phyloP scores from a whole-genome alignment of 2,329 filamentous ascomycete genomes.

The Aspergillus sp. region DNA sequence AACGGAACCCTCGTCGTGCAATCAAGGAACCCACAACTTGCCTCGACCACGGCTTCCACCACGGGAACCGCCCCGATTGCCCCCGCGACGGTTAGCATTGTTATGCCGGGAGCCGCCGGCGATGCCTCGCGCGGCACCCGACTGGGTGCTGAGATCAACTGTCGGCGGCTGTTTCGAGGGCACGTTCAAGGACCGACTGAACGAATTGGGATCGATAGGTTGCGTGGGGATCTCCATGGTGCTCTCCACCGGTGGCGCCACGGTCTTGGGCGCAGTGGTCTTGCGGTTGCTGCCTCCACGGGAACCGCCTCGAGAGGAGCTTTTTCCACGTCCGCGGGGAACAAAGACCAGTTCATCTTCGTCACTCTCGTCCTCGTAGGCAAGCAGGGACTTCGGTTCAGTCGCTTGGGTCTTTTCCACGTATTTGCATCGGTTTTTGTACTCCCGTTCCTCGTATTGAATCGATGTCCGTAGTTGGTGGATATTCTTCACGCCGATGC shows the following conservation, averaged over 20 bases:
- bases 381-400: constrained; percentile 45
- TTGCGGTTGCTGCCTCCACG: constrained; percentile 32
- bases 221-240: constrained; percentile 44
- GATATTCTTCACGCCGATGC: constrained; percentile 48
- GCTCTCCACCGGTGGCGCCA: constrained; percentile 25
- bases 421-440: constrained; percentile 46
- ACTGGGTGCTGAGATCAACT: constrained; percentile 33
- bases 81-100: constrained; percentile 32
- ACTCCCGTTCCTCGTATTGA: constrained; percentile 46
- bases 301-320: constrained; percentile 25
- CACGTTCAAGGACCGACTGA: constrained; percentile 41
- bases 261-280: constrained; percentile 22
- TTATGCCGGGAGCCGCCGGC: constrained; percentile 28
- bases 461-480: constrained; percentile 48
- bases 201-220: constrained; percentile 50
- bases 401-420: constrained; percentile 42
- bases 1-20: constrained; percentile 13
- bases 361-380: constrained; percentile 49
- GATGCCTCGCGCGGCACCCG: constrained; percentile 34
- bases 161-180: constrained; percentile 25
- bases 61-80: constrained; percentile 32
- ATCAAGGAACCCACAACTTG: constrained; percentile 48
- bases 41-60: constrained; percentile 41
- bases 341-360: constrained; percentile 50
- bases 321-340: constrained; percentile 41